Evolutionary conservation across 495 filamentous ascomycete genomes (phyloP).

Genomic region (Bathelium albidoporum): DNA sequence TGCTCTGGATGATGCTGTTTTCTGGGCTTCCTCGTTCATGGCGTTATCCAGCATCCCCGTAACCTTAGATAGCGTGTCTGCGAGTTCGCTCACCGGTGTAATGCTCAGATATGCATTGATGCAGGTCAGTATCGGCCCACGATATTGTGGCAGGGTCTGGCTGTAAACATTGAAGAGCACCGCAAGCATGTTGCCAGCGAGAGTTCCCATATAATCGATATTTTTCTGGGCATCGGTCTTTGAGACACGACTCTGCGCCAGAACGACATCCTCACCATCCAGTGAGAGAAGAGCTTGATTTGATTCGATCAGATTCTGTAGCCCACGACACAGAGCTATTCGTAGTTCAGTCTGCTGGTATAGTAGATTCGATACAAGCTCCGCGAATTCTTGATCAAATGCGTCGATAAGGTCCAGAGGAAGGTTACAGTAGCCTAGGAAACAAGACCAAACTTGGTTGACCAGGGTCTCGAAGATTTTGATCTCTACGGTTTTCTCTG

Average conservation of each 20-base stretch:
- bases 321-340: slow-evolving; percentile 70
- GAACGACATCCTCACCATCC: slow-evolving; percentile 54
- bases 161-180: slow-evolving; percentile 98
- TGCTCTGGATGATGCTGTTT: slow-evolving; percentile 51
- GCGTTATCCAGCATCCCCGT: slow-evolving; percentile 70
- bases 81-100: slow-evolving; percentile 52
- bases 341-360: slow-evolving; percentile 86
- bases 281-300: slow-evolving; percentile 64
- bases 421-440: slow-evolving; percentile 92
- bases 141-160: slow-evolving; percentile 82
- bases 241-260: slow-evolving; percentile 61
- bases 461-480: slow-evolving; percentile 97
- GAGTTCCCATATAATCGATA: slow-evolving; percentile 61
- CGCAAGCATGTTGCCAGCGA: slow-evolving; percentile 78
- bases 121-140: slow-evolving; percentile 80
- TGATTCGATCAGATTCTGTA: slow-evolving; percentile 81
- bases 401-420: slow-evolving; percentile 62
- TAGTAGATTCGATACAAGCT: slow-evolving; percentile 78
- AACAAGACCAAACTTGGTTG: slow-evolving; percentile 84
- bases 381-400: slow-evolving; percentile 82
- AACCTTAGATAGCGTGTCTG: slow-evolving; percentile 78
- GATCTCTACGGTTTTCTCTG: slow-evolving; percentile 80
- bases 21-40: slow-evolving; percentile 52
- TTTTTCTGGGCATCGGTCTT: slow-evolving; percentile 67
- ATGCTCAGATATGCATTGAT: slow-evolving; percentile 93